Conservation (phyloP, 306 rosid genomes). For the Corylus heterophylla region DNA sequence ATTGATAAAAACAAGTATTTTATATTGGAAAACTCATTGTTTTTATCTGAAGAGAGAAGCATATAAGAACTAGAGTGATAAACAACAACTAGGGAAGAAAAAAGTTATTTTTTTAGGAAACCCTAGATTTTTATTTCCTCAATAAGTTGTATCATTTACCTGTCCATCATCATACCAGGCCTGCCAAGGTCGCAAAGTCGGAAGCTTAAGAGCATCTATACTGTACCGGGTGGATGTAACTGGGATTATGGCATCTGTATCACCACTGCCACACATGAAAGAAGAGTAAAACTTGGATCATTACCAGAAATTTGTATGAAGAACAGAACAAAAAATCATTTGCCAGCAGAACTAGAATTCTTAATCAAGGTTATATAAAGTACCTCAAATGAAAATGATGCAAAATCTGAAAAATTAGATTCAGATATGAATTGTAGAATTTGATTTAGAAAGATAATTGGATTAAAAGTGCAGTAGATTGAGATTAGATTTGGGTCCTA, state of each 20-base stretch:
- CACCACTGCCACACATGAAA: constrained; percentile 61
- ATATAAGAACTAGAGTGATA: background rate
- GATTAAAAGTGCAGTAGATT: background rate
- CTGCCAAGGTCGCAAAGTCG: constrained; percentile 61
- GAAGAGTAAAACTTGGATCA: background rate
- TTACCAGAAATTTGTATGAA: background rate
- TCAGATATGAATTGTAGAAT: background rate
- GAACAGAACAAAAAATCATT: background rate
- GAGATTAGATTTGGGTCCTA: background rate
- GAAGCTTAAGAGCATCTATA: constrained; percentile 70
- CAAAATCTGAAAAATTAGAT: background rate
- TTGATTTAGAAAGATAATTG: background rate
- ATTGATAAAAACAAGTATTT: background rate
- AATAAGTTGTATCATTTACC: constrained; percentile 34
- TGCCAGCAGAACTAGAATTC: constrained; percentile 15
- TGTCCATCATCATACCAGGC: constrained; percentile 81
- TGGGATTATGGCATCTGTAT: constrained; percentile 71
- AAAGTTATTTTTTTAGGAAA: background rate
- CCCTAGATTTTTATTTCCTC: too few relatives aligned
- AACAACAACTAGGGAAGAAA: background rate
- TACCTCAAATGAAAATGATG: background rate
- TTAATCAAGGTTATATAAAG: background rate
- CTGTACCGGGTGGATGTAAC: constrained; percentile 80
- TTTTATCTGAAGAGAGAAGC: background rate
- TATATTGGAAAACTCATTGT: background rate